phyloP scores from a whole-genome alignment of 129 eudicot genomes.

The Rutidosis leptorrhynchoides region DNA sequence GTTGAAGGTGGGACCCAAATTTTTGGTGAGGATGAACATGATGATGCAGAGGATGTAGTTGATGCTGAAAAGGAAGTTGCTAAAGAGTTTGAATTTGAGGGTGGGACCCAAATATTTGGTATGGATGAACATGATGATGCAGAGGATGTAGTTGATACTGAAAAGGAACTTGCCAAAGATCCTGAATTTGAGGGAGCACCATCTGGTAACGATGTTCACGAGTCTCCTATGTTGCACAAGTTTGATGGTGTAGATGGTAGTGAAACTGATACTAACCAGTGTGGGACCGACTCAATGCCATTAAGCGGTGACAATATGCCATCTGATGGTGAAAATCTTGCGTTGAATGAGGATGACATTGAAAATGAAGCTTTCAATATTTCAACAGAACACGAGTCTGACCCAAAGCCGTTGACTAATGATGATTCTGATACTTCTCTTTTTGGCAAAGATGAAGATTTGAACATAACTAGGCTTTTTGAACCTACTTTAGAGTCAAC shows the following conservation, averaged over 20 bases:
- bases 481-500: conserved; percentile 1
- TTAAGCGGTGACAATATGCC: background rate
- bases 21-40: background rate
- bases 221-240: conserved; percentile 4
- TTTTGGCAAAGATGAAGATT: conserved; percentile 1
- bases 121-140: too few species aligned
- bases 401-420: background rate
- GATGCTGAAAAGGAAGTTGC: background rate
- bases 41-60: background rate
- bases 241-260: conserved; percentile 3
- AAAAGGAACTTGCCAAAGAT: background rate
- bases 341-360: conserved; percentile 1
- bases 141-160: conserved; percentile 8
- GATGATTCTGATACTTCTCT: background rate
- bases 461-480: background rate
- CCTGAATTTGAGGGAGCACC: conserved; percentile 1
- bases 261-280: background rate
- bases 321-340: background rate
- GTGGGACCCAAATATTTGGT: too few species aligned
- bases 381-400: conserved; percentile 2
- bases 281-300: conserved; percentile 1
- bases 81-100: background rate
- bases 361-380: background rate
- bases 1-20: background rate
- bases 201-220: background rate